These are phyloP conservation scores for Endothia cerciana DNA, from an alignment of 2,329 filamentous ascomycete species.

Conservation along the genomic window DNA sequence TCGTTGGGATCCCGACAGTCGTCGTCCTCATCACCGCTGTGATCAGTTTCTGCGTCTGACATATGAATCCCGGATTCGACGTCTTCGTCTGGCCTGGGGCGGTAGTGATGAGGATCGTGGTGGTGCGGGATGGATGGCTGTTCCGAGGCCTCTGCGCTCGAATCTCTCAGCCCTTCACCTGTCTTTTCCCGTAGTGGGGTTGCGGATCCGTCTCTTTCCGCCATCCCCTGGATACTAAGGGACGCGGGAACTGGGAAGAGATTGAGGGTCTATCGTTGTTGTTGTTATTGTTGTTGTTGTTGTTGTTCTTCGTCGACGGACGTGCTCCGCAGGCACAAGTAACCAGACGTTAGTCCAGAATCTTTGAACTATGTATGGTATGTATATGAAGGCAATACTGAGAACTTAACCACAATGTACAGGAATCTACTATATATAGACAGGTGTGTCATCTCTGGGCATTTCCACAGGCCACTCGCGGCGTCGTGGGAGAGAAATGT, in stretches of 20 bases:
- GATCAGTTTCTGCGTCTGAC: constrained; percentile 22
- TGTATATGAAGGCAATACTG: neutral
- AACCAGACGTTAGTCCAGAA: neutral
- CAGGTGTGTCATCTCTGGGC: neutral
- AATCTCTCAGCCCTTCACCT: neutral
- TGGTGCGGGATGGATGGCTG: neutral
- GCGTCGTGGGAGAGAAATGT: neutral
- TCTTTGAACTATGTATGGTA: neutral
- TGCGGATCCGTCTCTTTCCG: neutral
- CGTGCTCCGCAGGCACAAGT: neutral
- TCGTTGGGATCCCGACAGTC: constrained; percentile 25
- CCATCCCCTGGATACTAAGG: neutral
- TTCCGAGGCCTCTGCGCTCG: neutral
- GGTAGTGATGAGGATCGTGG: constrained; percentile 20
- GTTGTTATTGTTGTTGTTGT: neutral
- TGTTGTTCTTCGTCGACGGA: neutral
- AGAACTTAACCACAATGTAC: neutral
- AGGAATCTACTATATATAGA: neutral
- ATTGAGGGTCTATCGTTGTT: neutral
- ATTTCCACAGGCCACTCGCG: neutral
- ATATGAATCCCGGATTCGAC: constrained; percentile 16
- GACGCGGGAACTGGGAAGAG: neutral
- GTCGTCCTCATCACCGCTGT: constrained; percentile 13
- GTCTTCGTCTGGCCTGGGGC: constrained; percentile 20
- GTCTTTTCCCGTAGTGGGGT: neutral